A percentile compares a stretch with the other conserved stretches of the same genome.
These are phyloP conservation scores for Crithidia sp. DNA, from an alignment of 208 protist species.

Conservation along the genomic window DNA sequence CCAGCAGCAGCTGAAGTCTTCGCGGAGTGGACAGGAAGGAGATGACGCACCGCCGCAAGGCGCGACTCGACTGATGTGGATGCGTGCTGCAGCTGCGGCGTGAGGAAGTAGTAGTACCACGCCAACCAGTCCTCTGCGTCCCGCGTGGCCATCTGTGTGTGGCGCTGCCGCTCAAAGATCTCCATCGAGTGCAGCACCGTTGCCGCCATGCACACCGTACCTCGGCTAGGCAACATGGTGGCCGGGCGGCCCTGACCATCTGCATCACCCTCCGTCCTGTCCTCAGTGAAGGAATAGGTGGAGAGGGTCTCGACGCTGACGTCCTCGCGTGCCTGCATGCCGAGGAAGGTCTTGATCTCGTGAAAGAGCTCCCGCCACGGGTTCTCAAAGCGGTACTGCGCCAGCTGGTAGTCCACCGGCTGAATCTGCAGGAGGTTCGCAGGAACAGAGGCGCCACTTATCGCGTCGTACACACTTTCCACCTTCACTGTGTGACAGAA, in stretches of 20 bases:
- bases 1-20: too few species aligned
- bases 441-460: not conserved
- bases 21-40: not conserved
- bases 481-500: slow-evolving; percentile 21
- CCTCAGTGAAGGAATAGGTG: not conserved
- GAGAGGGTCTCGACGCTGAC: not conserved
- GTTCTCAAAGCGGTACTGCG: slow-evolving; percentile 45
- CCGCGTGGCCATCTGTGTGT: slow-evolving; percentile 39
- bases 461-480: not conserved
- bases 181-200: slow-evolving; percentile 74
- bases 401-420: slow-evolving; percentile 53
- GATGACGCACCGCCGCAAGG: not conserved
- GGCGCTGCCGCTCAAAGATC: slow-evolving; percentile 58
- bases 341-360: slow-evolving; percentile 40
- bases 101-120: slow-evolving; percentile 36
- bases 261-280: not conserved
- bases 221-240: not conserved
- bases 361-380: slow-evolving; percentile 54
- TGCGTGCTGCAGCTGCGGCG: slow-evolving; percentile 7
- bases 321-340: slow-evolving; percentile 25
- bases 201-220: slow-evolving; percentile 53
- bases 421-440: slow-evolving; percentile 16
- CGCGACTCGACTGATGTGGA: slow-evolving; percentile 4
- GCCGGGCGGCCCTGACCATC: too few species aligned
- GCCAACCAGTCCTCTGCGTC: slow-evolving; percentile 45